phyloP scores from a whole-genome alignment of 2,329 filamentous ascomycete genomes.

The Colletotrichum sp. region DNA sequence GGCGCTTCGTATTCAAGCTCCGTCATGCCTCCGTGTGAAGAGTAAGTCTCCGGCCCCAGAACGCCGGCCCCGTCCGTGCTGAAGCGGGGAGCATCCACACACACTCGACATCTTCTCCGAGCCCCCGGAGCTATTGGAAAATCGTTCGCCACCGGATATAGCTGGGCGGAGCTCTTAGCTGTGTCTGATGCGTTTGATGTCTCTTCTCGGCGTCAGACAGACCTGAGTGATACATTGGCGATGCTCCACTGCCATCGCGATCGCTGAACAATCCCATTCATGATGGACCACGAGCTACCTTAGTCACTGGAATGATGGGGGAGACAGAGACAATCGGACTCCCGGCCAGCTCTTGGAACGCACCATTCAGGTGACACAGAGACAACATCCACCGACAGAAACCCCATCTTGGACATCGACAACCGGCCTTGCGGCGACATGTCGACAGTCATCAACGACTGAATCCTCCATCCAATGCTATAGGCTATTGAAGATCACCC shows the following conservation, averaged over 20 bases:
- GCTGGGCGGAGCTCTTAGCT: not conserved
- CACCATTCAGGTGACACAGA: not conserved
- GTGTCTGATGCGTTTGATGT: not conserved
- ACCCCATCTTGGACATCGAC: not conserved
- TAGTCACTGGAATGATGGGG: not conserved
- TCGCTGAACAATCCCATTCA: not conserved
- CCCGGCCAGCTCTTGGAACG: not conserved
- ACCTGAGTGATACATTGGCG: not conserved
- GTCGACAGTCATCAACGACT: not conserved
- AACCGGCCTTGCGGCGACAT: not conserved
- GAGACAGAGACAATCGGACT: not conserved
- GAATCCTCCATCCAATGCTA: not conserved
- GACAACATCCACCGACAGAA: not conserved
- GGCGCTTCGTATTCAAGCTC: not conserved
- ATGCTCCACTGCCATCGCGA: not conserved
- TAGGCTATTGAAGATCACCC: not conserved
- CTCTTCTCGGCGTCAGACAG: not conserved
- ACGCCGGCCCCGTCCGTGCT: slow-evolving; percentile 16
- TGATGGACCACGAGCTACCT: not conserved
- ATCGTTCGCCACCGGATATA: not conserved
- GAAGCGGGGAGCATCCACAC: not conserved
- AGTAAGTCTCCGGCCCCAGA: not conserved
- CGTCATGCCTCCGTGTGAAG: not conserved
- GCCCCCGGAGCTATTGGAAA: not conserved
- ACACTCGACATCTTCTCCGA: not conserved